Base-by-base conservation (phyloP, 2,329 filamentous ascomycete species). In the Cyphellophora europaea region DNA sequence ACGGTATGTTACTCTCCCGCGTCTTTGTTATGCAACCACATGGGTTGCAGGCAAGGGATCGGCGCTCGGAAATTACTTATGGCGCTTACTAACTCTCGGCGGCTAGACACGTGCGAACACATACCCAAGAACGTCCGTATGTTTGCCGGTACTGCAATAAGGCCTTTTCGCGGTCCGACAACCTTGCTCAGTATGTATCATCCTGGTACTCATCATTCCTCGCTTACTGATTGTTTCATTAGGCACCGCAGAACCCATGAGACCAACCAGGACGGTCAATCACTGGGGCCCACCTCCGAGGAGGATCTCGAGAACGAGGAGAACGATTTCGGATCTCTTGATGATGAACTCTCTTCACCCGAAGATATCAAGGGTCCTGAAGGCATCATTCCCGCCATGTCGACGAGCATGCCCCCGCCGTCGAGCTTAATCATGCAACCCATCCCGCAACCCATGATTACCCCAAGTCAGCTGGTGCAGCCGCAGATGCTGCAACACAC, bases 71-170 rank as follows among this genome's bases (percentile, higher is more conserved):
- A 27, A 36, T 36, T 28, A 32, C 63, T 59, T 49, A 47, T 66
- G 59, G 62, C 66, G 66, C 69, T 61, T 56, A 64, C 65, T 67
- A 54, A 68, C 51, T 53, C 12, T n/a, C n/a, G n/a, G n/a, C n/a
- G n/a, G 57, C 52, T 74, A 93, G 88, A 73, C 91, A 98, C 68
- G 91, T 98, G 62, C 84, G 91, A 66, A 98, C 91, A 55, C 91
- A 98, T 72, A 98, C 91, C 37, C 91, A 98, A 72, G 91, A 98
- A 71, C 85, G 89, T 66, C 91, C 91, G 51, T 98, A 98, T 65
- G 81, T 93, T 57, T 98, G 91, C 75, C 83, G 84, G 51, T 81
- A 93, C 62, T 98, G 91, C 77, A 94, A 84, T 73, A 96, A 96
- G 72, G 89, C 89, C 48, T 98, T 98, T 63, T 96, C 91, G 41